phyloP scores from a whole-genome alignment of 75 land plant species.

The Picea sitchensis region DNA sequence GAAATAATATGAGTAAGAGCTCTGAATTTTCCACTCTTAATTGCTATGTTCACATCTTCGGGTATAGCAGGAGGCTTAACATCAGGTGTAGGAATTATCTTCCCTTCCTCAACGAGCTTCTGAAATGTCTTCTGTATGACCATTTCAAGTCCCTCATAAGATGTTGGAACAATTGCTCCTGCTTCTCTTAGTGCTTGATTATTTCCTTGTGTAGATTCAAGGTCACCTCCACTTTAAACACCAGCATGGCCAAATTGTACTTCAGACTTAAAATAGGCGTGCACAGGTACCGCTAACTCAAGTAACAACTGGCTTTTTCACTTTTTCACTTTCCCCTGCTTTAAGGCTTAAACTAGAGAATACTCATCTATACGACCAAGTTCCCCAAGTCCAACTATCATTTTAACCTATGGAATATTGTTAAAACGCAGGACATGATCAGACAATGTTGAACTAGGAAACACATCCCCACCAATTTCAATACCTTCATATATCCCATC shows the following conservation, averaged over 20 bases:
- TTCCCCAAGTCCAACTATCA: slow-evolving; percentile 98
- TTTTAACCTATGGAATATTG: slow-evolving; percentile 56
- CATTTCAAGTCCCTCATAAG: slow-evolving; percentile 84
- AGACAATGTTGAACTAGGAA: no score
- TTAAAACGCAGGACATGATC: no score
- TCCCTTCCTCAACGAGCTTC: slow-evolving; percentile 68
- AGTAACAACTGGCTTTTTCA: slow-evolving; percentile 94
- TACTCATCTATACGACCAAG: slow-evolving; percentile 96
- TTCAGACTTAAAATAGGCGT: slow-evolving; percentile 96
- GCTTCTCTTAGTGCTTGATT: slow-evolving; percentile 85
- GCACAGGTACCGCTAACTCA: slow-evolving; percentile 99
- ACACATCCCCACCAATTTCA: no score
- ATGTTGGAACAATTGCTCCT: slow-evolving; percentile 94
- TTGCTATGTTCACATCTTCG: slow-evolving; percentile 85
- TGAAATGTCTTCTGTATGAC: slow-evolving; percentile 75
- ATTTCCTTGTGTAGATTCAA: slow-evolving; percentile 98
- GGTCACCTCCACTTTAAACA: slow-evolving; percentile 95
- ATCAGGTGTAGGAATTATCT: slow-evolving; percentile 64
- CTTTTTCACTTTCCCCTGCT: slow-evolving; percentile 90
- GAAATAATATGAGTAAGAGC: slow-evolving; percentile 98
- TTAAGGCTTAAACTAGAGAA: slow-evolving; percentile 91
- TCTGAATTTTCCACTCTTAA: slow-evolving; percentile 95
- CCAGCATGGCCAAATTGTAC: slow-evolving; percentile 99
- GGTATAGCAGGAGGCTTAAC: slow-evolving; percentile 85
- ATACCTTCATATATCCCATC: no score